Evolutionary conservation across 2,329 filamentous ascomycete genomes (phyloP), one percentile per base, ranked within the genome.

Genomic region (Penicillium sp.): DNA sequence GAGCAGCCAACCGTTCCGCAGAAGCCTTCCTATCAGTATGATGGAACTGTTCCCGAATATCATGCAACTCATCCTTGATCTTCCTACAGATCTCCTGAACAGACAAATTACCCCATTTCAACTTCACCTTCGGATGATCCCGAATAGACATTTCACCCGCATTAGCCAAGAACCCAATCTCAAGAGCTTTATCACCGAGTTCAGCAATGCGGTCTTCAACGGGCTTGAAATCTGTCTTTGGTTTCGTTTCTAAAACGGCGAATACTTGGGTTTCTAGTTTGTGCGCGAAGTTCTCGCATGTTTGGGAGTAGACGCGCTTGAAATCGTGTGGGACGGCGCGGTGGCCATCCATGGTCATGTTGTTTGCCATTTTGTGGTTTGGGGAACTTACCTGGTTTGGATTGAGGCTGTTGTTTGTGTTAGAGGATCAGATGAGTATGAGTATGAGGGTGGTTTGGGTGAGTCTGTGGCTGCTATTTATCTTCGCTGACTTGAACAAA

Each of bases 261-360:
- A 36, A 48, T 4, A 53, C 27, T 11, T 53, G 50, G 29, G 44
- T 48, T 14, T 53, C 27, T 2, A 53, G 44, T 32, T 53, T 53
- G 22, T 42, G 50, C 2, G 44, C 36, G 36, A 53, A 53, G 21
- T 44, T 14, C 8, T 42, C 29, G 44, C 50, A 53, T 18, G 38
- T 39, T 41, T 52, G 29, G 6, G 18, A 21, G 7, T 52, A 52
- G 44, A 48, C 22, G 0, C 34, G 21, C 1, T 1, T 13, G 29
- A 42, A 53, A 16, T 41, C 41, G 6, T 16, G 5, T 4, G 50
- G 50, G 13, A 8, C 27, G 10, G 40, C 8, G 36, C 50, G 50
- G 7, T 39, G 13, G 22, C 44, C 45, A n/a, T 24, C 14, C 50
- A 52, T 52, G 16, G 14, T 40, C 6, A 5, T 21, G 11, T 10